Conservation (phyloP, 2,329 filamentous ascomycete genomes). For the Colletotrichum euphorbiae region DNA sequence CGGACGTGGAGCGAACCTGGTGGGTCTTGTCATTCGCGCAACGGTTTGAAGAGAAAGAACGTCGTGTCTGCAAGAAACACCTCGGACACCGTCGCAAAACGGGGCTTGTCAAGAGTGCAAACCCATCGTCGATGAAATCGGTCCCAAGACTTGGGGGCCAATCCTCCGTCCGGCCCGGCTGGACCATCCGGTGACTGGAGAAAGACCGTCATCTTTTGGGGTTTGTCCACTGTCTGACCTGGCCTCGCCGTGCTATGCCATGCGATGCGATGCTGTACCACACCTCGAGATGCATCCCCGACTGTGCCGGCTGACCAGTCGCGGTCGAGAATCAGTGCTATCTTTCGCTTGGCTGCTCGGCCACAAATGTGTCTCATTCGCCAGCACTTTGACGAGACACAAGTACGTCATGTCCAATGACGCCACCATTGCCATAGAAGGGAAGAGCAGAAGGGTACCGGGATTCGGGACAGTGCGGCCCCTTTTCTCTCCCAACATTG, state of each 20-base stretch:
- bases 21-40: not conserved
- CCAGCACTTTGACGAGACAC: constrained; percentile 7
- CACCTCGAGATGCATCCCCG: constrained; percentile 20
- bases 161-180: not conserved
- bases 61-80: not conserved
- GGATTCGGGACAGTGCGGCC: constrained; percentile 32
- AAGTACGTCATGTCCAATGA: constrained; percentile 35
- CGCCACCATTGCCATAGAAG: constrained; percentile 26
- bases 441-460: constrained; percentile 15
- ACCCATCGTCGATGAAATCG: constrained; percentile 13
- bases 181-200: not conserved
- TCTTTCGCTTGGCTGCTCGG: constrained; percentile 10
- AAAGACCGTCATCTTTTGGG: not conserved
- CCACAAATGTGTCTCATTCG: constrained; percentile 26
- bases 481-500: constrained; percentile 1
- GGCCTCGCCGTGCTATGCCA: not conserved
- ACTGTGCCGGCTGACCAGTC: constrained; percentile 20
- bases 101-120: constrained; percentile 6
- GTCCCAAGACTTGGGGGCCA: not conserved
- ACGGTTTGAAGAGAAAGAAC: too few relatives aligned
- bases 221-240: constrained; percentile 7
- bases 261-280: not conserved
- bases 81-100: not conserved
- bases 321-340: constrained; percentile 1
- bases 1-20: constrained; percentile 3